phyloP scores from a whole-genome alignment of 768 basidiomycete species.

The Psilocybe azurescens region DNA sequence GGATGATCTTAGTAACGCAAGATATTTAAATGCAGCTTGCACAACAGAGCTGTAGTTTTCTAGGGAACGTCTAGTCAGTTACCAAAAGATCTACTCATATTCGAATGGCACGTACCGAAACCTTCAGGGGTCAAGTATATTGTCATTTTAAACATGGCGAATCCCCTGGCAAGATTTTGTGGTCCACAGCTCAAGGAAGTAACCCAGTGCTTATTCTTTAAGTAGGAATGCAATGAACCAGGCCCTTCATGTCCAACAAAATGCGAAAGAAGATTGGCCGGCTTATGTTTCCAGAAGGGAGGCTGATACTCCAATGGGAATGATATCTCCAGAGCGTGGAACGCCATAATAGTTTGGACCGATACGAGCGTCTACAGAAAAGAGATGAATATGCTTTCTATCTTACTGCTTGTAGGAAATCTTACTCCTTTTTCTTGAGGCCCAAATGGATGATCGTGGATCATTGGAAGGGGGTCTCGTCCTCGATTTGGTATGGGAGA shows the following conservation, averaged over 20 bases:
- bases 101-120: constrained; percentile 63
- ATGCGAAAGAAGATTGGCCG: constrained; percentile 75
- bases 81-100: background rate
- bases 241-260: constrained; percentile 93
- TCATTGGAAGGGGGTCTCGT: constrained; percentile 61
- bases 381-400: constrained; percentile 1
- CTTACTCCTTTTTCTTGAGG: constrained; percentile 72
- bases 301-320: constrained; percentile 81
- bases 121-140: constrained; percentile 84
- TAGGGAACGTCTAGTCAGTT: constrained; percentile 30
- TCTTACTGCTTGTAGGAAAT: constrained; percentile 21
- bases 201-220: constrained; percentile 90
- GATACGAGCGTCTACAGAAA: constrained; percentile 72
- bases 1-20: constrained; percentile 69
- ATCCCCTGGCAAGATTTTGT: constrained; percentile 77
- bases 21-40: constrained; percentile 78
- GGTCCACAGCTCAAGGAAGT: constrained; percentile 74
- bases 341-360: constrained; percentile 88
- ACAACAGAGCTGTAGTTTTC: constrained; percentile 79
- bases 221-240: constrained; percentile 88
- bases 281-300: constrained; percentile 78
- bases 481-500: constrained; percentile 73
- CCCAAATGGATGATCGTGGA: constrained; percentile 79
- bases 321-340: constrained; percentile 82
- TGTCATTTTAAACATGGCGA: constrained; percentile 89